Evolutionary conservation across 208 protist genomes (phyloP), one percentile per base, ranked within the genome.

Genomic region (Tetramitus jugosus): DNA sequence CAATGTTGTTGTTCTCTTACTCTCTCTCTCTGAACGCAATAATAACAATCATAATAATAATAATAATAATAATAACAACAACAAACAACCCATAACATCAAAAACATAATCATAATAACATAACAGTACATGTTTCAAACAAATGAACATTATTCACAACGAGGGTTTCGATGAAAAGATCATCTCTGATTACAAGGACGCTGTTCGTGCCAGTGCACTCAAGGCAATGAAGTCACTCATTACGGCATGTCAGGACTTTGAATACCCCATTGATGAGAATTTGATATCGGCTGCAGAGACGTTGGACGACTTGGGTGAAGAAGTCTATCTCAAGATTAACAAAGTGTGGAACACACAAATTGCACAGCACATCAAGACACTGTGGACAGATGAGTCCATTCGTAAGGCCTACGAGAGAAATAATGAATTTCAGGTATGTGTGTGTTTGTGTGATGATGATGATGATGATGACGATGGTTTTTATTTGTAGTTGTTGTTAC

Each of bases 121-220:
- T n/a, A 77, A 89, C 72, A 82, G 71, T 7, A 89, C 86, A 14
- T 84, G 88, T 40, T 80, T 83, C 76, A 89, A 89, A 77, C 86
- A 89, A 80, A 89, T 89, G 86, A 82, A 88, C 29, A 89, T 89
- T 60, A 88, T 89, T 69, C 46, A 84, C 69, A 71, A 80, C 33
- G 56, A 80, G 23, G 61, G 61, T 3, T 80, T 60, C 33, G 64
- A 26, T 42, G 7, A 14, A 26, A 33, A 80, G 61, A 62, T 76
- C 4, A 10, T 3, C 17, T 4, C 8, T 23, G 56, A 23, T 7
- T 62, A n/a, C 29, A 62, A 23, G 29, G 14, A 6, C 10, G 4
- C 56, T 31, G 17, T 62, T 31, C 17, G 17, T 6, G n/a, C 4
- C 3, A 62, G 29, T 31, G 29, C 29, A 23, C 3, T 62, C 17